Base-by-base conservation (phyloP, 108 stramenopile species). In the Cylindrotheca fusiformis region DNA sequence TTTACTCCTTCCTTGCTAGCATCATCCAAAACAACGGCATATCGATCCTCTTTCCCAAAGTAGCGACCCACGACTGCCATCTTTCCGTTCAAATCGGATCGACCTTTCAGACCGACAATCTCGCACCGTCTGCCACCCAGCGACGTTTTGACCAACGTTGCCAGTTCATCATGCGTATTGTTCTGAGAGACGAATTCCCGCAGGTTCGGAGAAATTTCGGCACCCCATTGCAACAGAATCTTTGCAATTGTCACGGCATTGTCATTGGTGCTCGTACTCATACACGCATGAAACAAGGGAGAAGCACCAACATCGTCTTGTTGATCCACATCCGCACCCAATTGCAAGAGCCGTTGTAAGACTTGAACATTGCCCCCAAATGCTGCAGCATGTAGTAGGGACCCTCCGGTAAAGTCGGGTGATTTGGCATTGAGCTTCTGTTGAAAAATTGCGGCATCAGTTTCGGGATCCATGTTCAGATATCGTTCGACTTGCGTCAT, bases 41-140 rank as follows among this genome's bases (percentile, higher is more conserved):
- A 59, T 5, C 33, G 21, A 21, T 59, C 58, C 3, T 32, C 33
- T 2, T 32, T 24, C 17, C 26, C 20, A 21, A 59, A 59, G 33
- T 59, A 59, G 0, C n/a, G 31, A 1, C 32, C 58, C 20, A 23
- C 58, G 41, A 59, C 22, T 24, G 41, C 32, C 1, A 25, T 44
- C 32, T 36, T 32, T n/a, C 58, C 58, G 45, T 59, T 45, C 20
- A 59, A 21, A n/a, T 59, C 44, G 4, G 58, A 3, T 44, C 41
- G 41, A 10, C 21, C 3, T 36, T 29, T 17, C 36, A 59, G 41
- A 22, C 45, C 58, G 17, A 59, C 23, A 6, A 59, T 44, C 25
- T 59, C 41, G 22, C 58, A 59, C n/a, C 58, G 58, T 22, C 58
- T 33, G 4, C 58, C 58, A 59, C 58, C 58, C 41, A 59, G 25